Evolutionary conservation across 495 filamentous ascomycete genomes (phyloP), one percentile per base, ranked within the genome.

Genomic region (Staphylotrichum tortipilum): DNA sequence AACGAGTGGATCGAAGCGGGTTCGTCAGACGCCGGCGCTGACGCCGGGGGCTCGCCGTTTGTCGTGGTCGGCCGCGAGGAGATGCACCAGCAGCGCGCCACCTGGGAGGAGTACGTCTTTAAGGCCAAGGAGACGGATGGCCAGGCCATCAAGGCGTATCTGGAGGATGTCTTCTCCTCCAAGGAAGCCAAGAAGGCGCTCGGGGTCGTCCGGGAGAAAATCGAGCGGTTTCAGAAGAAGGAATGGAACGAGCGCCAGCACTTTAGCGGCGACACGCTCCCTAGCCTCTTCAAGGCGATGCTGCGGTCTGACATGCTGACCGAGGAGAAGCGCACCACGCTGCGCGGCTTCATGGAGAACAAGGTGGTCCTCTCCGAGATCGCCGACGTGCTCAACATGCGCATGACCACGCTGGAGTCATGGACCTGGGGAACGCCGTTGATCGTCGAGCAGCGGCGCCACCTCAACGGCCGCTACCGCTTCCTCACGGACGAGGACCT

Each of bases 401-500:
- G 80, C 23, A 73, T 84, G 51, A 70, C 76, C 0, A 66, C 74
- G 10, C 59, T 84, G 5, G 67, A 73, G 4, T 70, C 64, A 21
- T 87, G 83, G 83, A 52, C 58, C 11, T 86, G 81, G 82, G 71
- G 69, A 8, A 46, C 60, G 2, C 59, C 55, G 3, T 39, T 50
- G 12, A 28, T 53, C 15, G 55, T 64, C 30, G 58, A 65, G 18
- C 53, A 62, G 40, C 75, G 81, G 18, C 75, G 76, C 12, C 78
- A 84, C 43, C 62, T 86, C 37, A 87, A 84, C 59, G 81, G 83
- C 0, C 78, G 79, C 50, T 85, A 84, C 51, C 73, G 78, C 0
- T 72, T 86, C n/a, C 78, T 72, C 60, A 78, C 80, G 75, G 80
- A 86, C 52, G 82, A 84, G 59, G 83, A 86, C 52, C 60, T 85